These are phyloP conservation scores for Colletotrichum magnum DNA, from an alignment of 2,329 filamentous ascomycete genomes.

Conservation along the genomic window DNA sequence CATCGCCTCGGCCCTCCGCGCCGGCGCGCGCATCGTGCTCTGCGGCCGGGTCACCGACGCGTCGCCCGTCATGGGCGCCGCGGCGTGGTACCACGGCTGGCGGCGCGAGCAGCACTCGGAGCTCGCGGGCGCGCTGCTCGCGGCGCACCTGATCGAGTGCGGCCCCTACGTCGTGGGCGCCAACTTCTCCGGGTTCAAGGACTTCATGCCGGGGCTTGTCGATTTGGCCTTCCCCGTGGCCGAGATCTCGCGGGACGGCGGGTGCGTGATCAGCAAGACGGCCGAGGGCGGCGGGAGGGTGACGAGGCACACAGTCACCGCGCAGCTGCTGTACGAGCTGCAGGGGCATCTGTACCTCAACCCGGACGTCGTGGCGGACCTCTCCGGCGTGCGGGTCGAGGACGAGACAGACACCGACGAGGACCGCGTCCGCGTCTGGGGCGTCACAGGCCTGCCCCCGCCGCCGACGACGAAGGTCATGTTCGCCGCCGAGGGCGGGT, in stretches of 20 bases:
- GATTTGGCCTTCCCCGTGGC: conserved; percentile 64
- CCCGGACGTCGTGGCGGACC: conserved; percentile 60
- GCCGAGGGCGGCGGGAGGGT: conserved; percentile 52
- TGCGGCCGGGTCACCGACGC: conserved; percentile 61
- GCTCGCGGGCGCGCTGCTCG: conserved; percentile 61
- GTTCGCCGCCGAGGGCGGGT: conserved; percentile 64
- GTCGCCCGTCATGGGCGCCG: conserved; percentile 64
- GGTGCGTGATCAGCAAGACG: conserved; percentile 56
- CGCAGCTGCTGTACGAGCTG: conserved; percentile 65
- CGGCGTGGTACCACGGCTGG: conserved; percentile 68
- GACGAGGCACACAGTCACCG: conserved; percentile 53
- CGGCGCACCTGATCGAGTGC: conserved; percentile 66
- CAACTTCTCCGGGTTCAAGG: conserved; percentile 63
- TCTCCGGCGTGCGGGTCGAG: conserved; percentile 52
- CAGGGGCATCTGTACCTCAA: conserved; percentile 64
- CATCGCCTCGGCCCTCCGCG: conserved; percentile 54
- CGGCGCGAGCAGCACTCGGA: conserved; percentile 57
- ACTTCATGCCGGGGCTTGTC: conserved; percentile 45
- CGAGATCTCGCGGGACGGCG: conserved; percentile 61
- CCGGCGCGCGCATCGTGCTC: conserved; percentile 58
- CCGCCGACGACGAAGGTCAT: conserved; percentile 67
- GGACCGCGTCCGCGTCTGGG: conserved; percentile 56
- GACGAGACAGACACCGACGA: conserved; percentile 45
- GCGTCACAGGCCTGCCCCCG: conserved; percentile 58
- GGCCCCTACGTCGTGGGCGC: conserved; percentile 65